Conservation (phyloP, 2,329 filamentous ascomycete species). For the Xylariales sp. region DNA sequence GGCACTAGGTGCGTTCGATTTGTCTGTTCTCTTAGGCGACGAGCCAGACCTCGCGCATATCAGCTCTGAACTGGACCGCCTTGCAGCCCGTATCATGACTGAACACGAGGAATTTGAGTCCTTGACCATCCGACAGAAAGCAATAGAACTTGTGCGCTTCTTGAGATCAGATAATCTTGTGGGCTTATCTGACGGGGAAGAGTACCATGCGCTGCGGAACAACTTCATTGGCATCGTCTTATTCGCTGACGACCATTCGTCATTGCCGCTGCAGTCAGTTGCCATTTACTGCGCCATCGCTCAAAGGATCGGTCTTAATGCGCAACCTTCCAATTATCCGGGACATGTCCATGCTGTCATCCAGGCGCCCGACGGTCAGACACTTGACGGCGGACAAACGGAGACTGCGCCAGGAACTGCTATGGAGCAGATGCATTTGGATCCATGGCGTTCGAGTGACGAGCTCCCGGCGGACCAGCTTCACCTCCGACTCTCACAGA, state of each 20-base stretch:
- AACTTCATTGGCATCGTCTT: slow-evolving; percentile 57
- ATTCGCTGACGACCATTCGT: slow-evolving; percentile 44
- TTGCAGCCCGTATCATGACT: slow-evolving; percentile 30
- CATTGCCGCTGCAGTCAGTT: slow-evolving; percentile 59
- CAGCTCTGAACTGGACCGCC: slow-evolving; percentile 2
- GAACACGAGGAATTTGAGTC: slow-evolving; percentile 40
- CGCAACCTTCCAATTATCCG: slow-evolving; percentile 60
- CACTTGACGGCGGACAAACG: slow-evolving; percentile 22
- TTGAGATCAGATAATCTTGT: slow-evolving; percentile 48
- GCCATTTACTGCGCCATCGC: slow-evolving; percentile 64
- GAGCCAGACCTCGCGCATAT: slow-evolving; percentile 30
- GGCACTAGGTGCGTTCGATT: slow-evolving; percentile 57
- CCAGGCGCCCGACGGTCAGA: slow-evolving; percentile 20
- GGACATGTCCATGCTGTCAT: slow-evolving; percentile 64
- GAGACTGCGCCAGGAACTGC: slow-evolving; percentile 6
- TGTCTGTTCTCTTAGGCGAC: slow-evolving; percentile 53
- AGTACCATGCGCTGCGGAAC: slow-evolving; percentile 59
- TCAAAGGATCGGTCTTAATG: slow-evolving; percentile 50
- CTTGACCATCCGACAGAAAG: slow-evolving; percentile 43
- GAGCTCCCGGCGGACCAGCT: slow-evolving; percentile 10
- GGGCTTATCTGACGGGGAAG: slow-evolving; percentile 32
- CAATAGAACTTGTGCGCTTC: slow-evolving; percentile 46
- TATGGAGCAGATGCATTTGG: slow-evolving; percentile 50
- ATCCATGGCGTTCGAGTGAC: slow-evolving; percentile 30
- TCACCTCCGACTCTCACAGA: slow-evolving; percentile 4